These are phyloP conservation scores for Didymella segeticola DNA, from an alignment of 2,329 filamentous ascomycete species.

Conservation along the genomic window DNA sequence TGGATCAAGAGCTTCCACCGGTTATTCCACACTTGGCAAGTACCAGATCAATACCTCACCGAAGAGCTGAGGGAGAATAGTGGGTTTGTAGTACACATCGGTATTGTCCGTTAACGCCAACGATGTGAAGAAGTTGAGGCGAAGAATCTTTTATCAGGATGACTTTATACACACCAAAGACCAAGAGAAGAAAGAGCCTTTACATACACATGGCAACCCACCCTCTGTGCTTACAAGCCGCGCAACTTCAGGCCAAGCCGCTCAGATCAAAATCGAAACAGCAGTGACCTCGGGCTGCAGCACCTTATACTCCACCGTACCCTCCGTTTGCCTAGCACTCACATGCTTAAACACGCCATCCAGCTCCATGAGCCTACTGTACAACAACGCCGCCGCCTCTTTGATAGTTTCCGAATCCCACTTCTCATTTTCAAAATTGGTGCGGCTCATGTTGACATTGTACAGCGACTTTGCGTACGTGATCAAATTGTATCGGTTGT, in stretches of 20 bases:
- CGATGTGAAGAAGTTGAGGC: too few relatives aligned
- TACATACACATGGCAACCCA: too few relatives aligned
- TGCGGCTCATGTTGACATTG: constrained; percentile 15
- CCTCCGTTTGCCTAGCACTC: constrained; percentile 12
- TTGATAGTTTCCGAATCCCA: constrained; percentile 9
- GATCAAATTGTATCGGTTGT: constrained; percentile 11
- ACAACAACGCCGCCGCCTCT: constrained; percentile 10
- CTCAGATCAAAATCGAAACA: constrained; percentile 17
- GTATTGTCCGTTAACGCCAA: constrained; percentile 47
- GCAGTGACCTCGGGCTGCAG: constrained; percentile 13
- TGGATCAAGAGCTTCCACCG: constrained; percentile 76
- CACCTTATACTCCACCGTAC: constrained; percentile 15
- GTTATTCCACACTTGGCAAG: constrained; percentile 76
- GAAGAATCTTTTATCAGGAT: too few relatives aligned
- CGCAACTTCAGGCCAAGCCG: too few relatives aligned
- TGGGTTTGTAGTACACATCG: constrained; percentile 85
- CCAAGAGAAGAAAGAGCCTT: too few relatives aligned
- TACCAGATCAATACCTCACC: constrained; percentile 69
- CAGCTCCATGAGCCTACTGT: constrained; percentile 13
- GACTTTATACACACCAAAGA: too few relatives aligned
- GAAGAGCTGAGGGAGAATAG: constrained; percentile 65
- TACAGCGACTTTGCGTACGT: constrained; percentile 17
- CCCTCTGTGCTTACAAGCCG: too few relatives aligned
- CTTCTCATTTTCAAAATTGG: constrained; percentile 2
- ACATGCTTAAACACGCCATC: constrained; percentile 6